Conservation (phyloP, 75 land plant species). For the Cunninghamia lanceolata region DNA sequence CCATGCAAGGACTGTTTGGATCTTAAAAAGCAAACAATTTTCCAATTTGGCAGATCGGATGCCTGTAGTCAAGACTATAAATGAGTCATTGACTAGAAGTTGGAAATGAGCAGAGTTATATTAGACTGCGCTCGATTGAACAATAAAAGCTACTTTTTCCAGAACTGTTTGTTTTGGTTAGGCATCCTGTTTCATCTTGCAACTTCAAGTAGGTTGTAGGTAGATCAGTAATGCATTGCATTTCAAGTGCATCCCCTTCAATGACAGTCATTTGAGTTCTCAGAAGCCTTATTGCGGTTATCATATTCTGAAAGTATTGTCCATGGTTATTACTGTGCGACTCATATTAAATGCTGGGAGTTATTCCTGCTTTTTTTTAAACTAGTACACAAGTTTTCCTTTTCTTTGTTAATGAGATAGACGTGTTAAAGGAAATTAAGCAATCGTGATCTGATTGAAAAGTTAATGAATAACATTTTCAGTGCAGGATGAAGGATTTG, state of each 20-base stretch:
- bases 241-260: background rate
- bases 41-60: background rate
- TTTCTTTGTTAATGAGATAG: background rate
- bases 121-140: background rate
- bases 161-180: background rate
- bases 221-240: background rate
- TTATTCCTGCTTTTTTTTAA: background rate
- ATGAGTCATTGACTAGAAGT: background rate
- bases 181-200: background rate
- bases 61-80: slow-evolving; percentile 4
- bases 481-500: background rate
- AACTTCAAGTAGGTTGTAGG: background rate
- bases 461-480: background rate
- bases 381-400: background rate
- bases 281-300: no score
- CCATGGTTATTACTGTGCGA: background rate
- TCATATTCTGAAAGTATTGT: no score
- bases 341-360: background rate
- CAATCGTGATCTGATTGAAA: no score
- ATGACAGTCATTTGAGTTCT: background rate
- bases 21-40: background rate
- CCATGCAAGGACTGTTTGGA: background rate
- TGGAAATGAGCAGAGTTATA: background rate
- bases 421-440: background rate
- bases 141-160: background rate